Evolutionary conservation across 805 yeast species (phyloP), one percentile per base, ranked within the genome.

Genomic region (Nakazawaea wickerhamii): DNA sequence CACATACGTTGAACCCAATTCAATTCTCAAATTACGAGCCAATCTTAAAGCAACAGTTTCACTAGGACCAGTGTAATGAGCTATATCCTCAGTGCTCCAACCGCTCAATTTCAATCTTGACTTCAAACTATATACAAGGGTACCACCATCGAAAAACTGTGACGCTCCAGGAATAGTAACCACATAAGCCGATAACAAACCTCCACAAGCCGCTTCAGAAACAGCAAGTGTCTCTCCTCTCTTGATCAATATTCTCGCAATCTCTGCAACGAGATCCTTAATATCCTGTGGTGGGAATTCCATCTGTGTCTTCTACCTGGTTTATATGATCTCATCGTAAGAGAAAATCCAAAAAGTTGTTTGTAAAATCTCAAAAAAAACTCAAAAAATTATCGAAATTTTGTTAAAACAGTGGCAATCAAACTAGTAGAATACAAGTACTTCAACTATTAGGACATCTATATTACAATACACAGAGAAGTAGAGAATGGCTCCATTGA

Each of bases 201-300:
- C 96, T 7, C 96, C 96, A 59, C 95, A 87, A 0, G 95, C 95
- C 2, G 90, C 89, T 54, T 87, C 96, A 5, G 90, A 79, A 1
- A 84, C 82, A 0, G 95, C 85, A 18, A 87, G 63, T 1, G 95
- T 84, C 56, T 81, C 80, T 11, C 70, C 60, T 21, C 79, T 66
- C 15, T 59, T 55, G 15, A 74, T 61, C 19, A 87, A 67, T 4
- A 79, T 65, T 27, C 58, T 61, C 0, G 93, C 80, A 33, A 87
- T 84, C 54, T 68, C 63, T 8, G 56, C 55, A 3, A 84, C 88
- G 8, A 79, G 62, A 19, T 46, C 53, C 32, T 64, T 58, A 4
- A 82, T 65, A 14, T 73, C 77, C 6, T 60, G 58, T 3, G 90
- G 86, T 13, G 91, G 91, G 52, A 84, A 84, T 27, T 59, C 59